A percentile compares a stretch with the other conserved stretches of the same genome.
Evolutionary conservation across 2,329 filamentous ascomycete species (phyloP).

Genomic region (Helicocarpus griseus): DNA sequence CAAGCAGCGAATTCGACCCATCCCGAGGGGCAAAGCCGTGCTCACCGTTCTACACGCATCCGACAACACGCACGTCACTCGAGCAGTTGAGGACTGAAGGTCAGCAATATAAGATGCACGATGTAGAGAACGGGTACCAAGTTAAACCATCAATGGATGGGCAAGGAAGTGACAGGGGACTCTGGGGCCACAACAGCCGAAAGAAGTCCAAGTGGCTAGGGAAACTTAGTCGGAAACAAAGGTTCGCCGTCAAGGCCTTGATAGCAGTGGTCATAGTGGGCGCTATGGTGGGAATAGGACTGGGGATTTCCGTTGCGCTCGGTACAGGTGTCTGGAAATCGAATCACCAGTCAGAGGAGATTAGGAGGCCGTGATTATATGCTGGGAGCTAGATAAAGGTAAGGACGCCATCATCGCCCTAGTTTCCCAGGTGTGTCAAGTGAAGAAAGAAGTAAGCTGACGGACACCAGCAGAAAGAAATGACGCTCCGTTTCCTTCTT

Average conservation of each 20-base stretch:
- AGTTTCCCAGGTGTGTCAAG: neutral
- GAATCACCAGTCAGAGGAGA: slow-evolving; percentile 20
- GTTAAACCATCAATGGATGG: slow-evolving; percentile 3
- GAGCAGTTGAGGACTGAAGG: slow-evolving; percentile 15
- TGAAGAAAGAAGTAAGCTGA: neutral
- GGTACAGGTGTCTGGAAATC: slow-evolving; percentile 36
- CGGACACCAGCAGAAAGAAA: neutral
- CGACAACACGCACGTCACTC: slow-evolving; percentile 22
- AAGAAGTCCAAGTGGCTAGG: slow-evolving; percentile 26
- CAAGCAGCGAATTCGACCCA: slow-evolving; percentile 27
- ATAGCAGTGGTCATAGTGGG: slow-evolving; percentile 35
- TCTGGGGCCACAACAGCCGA: slow-evolving; percentile 24
- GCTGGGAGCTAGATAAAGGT: neutral
- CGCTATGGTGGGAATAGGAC: slow-evolving; percentile 34
- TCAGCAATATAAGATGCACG: slow-evolving; percentile 11
- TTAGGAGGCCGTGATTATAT: slow-evolving; percentile 12
- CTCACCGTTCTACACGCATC: slow-evolving; percentile 37
- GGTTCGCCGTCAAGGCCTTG: slow-evolving; percentile 28
- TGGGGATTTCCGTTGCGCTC: slow-evolving; percentile 36
- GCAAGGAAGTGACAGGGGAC: neutral
- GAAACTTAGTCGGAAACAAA: slow-evolving; percentile 26
- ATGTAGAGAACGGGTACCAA: slow-evolving; percentile 2
- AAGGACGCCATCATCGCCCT: neutral
- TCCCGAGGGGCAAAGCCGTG: slow-evolving; percentile 30
- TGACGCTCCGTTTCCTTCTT: neutral